Evolutionary conservation across 164 flowering plant genomes (phyloP).

Genomic region (Chloranthus sessilifolius): DNA sequence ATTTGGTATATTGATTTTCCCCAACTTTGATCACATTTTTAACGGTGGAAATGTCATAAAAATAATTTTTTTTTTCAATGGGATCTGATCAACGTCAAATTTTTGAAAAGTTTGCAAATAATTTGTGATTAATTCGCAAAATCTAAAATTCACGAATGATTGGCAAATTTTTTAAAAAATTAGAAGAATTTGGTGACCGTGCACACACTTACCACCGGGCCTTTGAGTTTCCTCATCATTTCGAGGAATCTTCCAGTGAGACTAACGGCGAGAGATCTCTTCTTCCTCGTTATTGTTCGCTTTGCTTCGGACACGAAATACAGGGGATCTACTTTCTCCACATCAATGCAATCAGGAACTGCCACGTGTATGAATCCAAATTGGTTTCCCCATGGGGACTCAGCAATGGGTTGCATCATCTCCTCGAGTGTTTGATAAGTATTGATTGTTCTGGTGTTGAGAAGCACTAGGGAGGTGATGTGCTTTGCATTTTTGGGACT

Average conservation of each 20-base stretch:
- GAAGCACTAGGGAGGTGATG: conserved; percentile 46
- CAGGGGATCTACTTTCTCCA: conserved; percentile 21
- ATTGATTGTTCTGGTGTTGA: conserved; percentile 42
- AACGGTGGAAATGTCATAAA: too few relatives aligned
- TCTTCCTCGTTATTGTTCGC: conserved; percentile 29
- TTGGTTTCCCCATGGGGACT: conserved; percentile 39
- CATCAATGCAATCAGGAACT: conserved; percentile 6
- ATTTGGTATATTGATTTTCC: too few relatives aligned
- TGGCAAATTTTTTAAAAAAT: too few relatives aligned
- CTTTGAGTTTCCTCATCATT: conserved; percentile 27
- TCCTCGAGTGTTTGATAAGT: conserved; percentile 36
- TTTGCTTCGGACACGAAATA: conserved; percentile 29
- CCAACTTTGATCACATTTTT: too few relatives aligned
- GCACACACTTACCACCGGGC: conserved; percentile 46
- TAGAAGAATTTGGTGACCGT: too few relatives aligned
- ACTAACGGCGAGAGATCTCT: conserved; percentile 29
- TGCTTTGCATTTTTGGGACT: conserved; percentile 12
- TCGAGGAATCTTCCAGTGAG: conserved; percentile 37
- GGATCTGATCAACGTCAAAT: too few relatives aligned
- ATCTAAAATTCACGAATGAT: too few relatives aligned
- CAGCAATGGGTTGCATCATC: conserved; percentile 29
- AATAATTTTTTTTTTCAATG: too few relatives aligned
- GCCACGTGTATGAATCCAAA: conserved; percentile 26
- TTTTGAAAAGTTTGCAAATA: too few relatives aligned
- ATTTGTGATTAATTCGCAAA: too few relatives aligned